These are phyloP conservation scores for Globisporangium perplexum DNA, from an alignment of 352 stramenopile genomes.

Conservation along the genomic window DNA sequence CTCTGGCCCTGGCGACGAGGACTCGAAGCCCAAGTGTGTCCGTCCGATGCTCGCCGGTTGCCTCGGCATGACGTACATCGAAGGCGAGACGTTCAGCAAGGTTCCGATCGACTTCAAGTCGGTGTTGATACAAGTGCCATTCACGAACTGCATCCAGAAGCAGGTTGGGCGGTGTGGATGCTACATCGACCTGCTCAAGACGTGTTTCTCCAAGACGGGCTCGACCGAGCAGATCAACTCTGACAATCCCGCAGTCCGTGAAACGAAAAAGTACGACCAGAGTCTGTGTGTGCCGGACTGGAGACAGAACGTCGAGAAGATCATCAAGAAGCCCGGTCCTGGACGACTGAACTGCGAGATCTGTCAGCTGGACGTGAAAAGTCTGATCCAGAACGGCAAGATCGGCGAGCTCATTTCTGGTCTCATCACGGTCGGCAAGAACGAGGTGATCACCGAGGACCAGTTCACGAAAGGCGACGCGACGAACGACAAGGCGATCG, in stretches of 20 bases:
- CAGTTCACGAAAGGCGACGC: neutral
- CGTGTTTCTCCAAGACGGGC: conserved; percentile 57
- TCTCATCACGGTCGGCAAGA: conserved; percentile 36
- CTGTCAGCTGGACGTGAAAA: conserved; percentile 64
- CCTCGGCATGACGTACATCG: conserved; percentile 49
- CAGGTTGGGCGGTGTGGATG: conserved; percentile 53
- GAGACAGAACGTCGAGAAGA: conserved; percentile 33
- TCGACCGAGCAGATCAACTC: conserved; percentile 26
- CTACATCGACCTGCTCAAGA: conserved; percentile 62
- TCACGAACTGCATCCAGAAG: conserved; percentile 65
- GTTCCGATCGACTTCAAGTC: conserved; percentile 75
- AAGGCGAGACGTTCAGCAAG: conserved; percentile 28
- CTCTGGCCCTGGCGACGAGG: conserved; percentile 17
- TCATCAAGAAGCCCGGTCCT: conserved; percentile 46
- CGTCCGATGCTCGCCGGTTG: conserved; percentile 66
- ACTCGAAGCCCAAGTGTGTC: conserved; percentile 27
- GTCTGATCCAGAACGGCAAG: conserved; percentile 59
- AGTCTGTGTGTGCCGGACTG: conserved; percentile 54
- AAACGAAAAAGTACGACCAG: conserved; percentile 52
- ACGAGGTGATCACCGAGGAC: conserved; percentile 10
- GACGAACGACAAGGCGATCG: conserved; percentile 16
- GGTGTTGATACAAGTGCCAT: conserved; percentile 51
- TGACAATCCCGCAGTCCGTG: conserved; percentile 22
- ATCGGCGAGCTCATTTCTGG: conserved; percentile 49
- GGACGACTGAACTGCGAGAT: conserved; percentile 68